Percentiles rank a stretch among this genome's conserved stretches.
Evolutionary conservation across 2,329 filamentous ascomycete genomes (phyloP).

Genomic region (Colletotrichum sp.): DNA sequence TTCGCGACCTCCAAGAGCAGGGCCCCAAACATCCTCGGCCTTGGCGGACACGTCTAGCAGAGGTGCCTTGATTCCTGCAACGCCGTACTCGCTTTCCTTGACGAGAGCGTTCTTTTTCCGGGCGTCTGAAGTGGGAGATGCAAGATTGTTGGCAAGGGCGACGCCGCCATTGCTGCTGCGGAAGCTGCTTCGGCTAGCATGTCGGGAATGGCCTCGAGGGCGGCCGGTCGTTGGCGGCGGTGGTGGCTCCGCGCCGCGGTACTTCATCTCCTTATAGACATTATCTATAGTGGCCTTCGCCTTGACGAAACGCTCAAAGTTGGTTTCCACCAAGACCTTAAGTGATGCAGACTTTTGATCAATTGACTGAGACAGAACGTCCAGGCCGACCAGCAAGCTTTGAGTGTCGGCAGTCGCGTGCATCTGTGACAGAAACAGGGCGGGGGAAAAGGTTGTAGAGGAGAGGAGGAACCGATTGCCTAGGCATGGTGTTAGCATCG

Average conservation of each 20-base stretch:
- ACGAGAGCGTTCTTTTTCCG: constrained; percentile 86
- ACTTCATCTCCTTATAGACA: constrained; percentile 98
- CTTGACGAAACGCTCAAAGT: constrained; percentile 97
- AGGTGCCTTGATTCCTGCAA: constrained; percentile 85
- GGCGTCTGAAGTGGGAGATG: constrained; percentile 52
- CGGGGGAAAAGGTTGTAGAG: constrained; percentile 93
- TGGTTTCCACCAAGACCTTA: constrained; percentile 95
- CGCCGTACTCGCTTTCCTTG: constrained; percentile 92
- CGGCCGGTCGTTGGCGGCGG: constrained; percentile 36
- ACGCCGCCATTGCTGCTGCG: constrained; percentile 53
- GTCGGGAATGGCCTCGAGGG: constrained; percentile 64
- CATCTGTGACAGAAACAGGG: constrained; percentile 89
- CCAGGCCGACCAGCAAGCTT: constrained; percentile 79
- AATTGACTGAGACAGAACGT: constrained; percentile 87
- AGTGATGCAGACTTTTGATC: constrained; percentile 97
- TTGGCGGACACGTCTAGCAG: constrained; percentile 90
- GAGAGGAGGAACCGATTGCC: constrained; percentile 94
- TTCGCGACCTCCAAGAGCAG: constrained; percentile 87
- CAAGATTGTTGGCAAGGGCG: constrained; percentile 37
- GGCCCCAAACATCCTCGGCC: constrained; percentile 97
- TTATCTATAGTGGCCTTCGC: constrained; percentile 98
- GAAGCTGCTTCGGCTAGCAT: constrained; percentile 71
- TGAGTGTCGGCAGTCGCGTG: constrained; percentile 87
- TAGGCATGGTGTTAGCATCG: constrained; percentile 33
- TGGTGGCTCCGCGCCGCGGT: constrained; percentile 60